Base-by-base conservation (phyloP, 2,329 filamentous ascomycete species). In the Fusarium setosum region DNA sequence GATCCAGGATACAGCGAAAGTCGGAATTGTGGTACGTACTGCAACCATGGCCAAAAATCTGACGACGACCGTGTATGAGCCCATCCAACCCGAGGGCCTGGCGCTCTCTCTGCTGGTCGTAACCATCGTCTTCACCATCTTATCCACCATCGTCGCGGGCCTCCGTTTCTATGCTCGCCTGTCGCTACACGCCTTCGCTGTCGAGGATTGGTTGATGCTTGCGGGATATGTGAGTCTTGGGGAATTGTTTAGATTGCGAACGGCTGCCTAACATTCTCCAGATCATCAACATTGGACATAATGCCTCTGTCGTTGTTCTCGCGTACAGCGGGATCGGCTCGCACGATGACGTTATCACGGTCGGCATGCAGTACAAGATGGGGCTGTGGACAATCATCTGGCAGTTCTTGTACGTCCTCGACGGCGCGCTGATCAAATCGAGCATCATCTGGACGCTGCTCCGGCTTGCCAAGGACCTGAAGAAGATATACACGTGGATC, bases 301-400 rank as follows among this genome's bases (percentile, higher is more conserved):
- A 65, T 49, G 55, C 59, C 29, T 32, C 55, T 10, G 59, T 65
- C 18, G 50, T 65, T 9, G 38, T 63, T 12, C 50, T 63, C 11
- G 21, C 62, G 5, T 53, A 34, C 21, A 52, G 55, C 34, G 62
- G 62, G 5, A 65, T 63, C 34, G 62, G 62, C 2, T 63, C 62
- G 2, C 35, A 55, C 32, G 62, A 65, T 45, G 37, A 59, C 18
- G 17, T 65, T 35, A 64, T 64, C 26, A 66, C 60, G 29, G 56
- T 64, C 35, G 61, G 61, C 6, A 64, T 66, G 63, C 60, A 64
- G 32, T 58, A 61, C 53, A 66, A 61, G 45, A 64, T 66, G 5
- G 63, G 61, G 7, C 18, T 63, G 7, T 63, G 60, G 61, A 66
- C 56, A 18, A 50, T 66, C 9, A 64, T 66, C 24, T 66, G 63